A percentile compares a stretch with the other conserved stretches of the same genome.
phyloP scores from a whole-genome alignment of 139 green algal genomes.

The Yamagishiella unicocca region DNA sequence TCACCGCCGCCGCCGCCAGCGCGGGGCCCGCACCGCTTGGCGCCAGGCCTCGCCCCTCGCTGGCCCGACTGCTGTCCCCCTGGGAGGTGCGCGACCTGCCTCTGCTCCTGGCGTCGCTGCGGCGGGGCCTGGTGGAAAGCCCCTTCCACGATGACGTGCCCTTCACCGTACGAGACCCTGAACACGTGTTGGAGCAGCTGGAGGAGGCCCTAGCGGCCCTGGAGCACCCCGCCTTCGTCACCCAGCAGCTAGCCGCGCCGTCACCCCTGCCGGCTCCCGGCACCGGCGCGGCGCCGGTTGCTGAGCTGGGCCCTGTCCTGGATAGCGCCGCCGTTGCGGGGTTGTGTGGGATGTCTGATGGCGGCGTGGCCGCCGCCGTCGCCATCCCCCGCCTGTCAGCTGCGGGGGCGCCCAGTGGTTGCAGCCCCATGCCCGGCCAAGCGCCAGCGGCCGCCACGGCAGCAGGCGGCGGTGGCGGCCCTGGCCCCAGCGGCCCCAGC shows the following conservation, averaged over 20 bases:
- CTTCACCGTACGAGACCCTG: slow-evolving; percentile 20
- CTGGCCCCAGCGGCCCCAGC: not conserved
- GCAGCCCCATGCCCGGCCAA: too few species aligned
- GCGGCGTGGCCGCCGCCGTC: too few species aligned
- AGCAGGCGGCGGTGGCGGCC: not conserved
- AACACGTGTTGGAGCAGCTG: slow-evolving; percentile 32
- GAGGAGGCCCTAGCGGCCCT: slow-evolving; percentile 30
- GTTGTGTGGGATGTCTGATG: too few species aligned
- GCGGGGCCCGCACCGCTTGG: not conserved
- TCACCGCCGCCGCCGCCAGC: not conserved
- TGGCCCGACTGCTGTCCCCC: slow-evolving; percentile 9
- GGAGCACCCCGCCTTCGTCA: slow-evolving; percentile 17
- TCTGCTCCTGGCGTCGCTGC: slow-evolving; percentile 10
- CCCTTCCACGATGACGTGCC: slow-evolving; percentile 30
- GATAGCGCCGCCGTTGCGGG: too few species aligned
- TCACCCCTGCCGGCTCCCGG: too few species aligned
- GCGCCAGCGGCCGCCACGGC: too few species aligned
- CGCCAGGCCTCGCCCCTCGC: not conserved
- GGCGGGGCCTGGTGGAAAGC: slow-evolving; percentile 8
- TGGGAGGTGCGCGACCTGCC: slow-evolving; percentile 35
- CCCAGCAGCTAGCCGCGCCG: not conserved
- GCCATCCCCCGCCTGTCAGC: not conserved
- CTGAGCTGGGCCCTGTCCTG: too few species aligned
- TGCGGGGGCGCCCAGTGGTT: not conserved
- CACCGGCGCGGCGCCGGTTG: too few species aligned